Conservation (phyloP, 805 yeast genomes). For the Wickerhamomyces alni region DNA sequence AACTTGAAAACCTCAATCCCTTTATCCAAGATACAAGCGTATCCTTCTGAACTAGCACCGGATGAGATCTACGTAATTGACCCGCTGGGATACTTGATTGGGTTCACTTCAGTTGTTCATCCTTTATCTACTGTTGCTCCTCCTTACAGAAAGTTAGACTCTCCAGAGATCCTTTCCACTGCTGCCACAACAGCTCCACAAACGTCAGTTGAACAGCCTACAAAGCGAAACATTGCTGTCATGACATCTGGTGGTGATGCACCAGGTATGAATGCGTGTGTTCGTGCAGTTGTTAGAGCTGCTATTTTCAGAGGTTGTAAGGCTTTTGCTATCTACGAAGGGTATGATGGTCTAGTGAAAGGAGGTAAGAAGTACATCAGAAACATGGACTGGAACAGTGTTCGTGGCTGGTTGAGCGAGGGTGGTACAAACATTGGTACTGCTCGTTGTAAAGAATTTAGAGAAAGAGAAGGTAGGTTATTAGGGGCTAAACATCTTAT, state of each 20-base stretch:
- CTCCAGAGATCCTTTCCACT: slow-evolving; percentile 5
- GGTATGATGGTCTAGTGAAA: slow-evolving; percentile 85
- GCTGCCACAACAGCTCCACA: slow-evolving; percentile 12
- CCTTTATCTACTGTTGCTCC: slow-evolving; percentile 49
- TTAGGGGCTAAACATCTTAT: slow-evolving; percentile 81
- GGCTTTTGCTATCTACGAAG: slow-evolving; percentile 87
- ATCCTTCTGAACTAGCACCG: slow-evolving; percentile 72
- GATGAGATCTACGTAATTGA: slow-evolving; percentile 72
- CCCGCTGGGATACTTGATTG: slow-evolving; percentile 78
- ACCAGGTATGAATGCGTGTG: slow-evolving; percentile 97
- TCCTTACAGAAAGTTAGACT: slow-evolving; percentile 4
- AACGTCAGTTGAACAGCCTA: slow-evolving; percentile 1
- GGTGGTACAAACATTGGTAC: slow-evolving; percentile 98
- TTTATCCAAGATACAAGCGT: slow-evolving; percentile 40
- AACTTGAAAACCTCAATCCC: slow-evolving; percentile 21
- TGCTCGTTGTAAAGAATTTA: slow-evolving; percentile 84
- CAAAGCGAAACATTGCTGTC: slow-evolving; percentile 64
- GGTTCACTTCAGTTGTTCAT: slow-evolving; percentile 62
- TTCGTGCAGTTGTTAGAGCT: slow-evolving; percentile 90
- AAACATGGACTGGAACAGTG: slow-evolving; percentile 89
- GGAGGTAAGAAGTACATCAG: slow-evolving; percentile 71
- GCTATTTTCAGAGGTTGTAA: slow-evolving; percentile 87
- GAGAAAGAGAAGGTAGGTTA: slow-evolving; percentile 80
- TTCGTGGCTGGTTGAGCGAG: slow-evolving; percentile 83
- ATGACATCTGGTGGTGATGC: slow-evolving; percentile 99